These are phyloP conservation scores for Fonsecaea nubica DNA, from an alignment of 2,329 filamentous ascomycete species.

Conservation along the genomic window DNA sequence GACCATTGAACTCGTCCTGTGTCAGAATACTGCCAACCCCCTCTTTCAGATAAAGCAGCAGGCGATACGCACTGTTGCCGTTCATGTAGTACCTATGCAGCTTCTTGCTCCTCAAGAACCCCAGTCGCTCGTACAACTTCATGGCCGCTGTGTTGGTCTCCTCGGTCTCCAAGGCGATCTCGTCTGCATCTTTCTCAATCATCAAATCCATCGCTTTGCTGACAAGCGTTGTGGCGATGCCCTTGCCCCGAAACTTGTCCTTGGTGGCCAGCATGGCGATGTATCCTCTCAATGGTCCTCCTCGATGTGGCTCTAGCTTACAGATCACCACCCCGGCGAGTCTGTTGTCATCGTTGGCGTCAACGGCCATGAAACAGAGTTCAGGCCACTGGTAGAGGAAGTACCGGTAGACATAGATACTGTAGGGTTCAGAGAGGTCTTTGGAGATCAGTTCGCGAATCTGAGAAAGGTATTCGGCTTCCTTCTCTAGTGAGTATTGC, in stretches of 20 bases:
- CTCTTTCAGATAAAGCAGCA: conserved; percentile 79
- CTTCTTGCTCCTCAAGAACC: conserved; percentile 90
- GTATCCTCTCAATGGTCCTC: conserved; percentile 87
- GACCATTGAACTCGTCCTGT: conserved; percentile 43
- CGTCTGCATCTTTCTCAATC: conserved; percentile 81
- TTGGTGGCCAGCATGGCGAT: conserved; percentile 98
- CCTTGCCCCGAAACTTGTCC: conserved; percentile 77
- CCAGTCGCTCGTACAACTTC: conserved; percentile 88
- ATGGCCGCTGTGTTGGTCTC: conserved; percentile 89
- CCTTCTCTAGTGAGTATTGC: conserved; percentile 65
- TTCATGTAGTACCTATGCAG: conserved; percentile 96
- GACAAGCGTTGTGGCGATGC: conserved; percentile 89
- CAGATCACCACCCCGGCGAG: conserved; percentile 92
- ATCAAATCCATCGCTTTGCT: conserved; percentile 89
- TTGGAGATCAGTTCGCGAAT: conserved; percentile 94
- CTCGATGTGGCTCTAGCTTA: conserved; percentile 89
- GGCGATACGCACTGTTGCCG: conserved; percentile 88
- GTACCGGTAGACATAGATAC: conserved; percentile 98
- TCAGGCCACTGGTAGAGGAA: conserved; percentile 98
- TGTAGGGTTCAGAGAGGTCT: conserved; percentile 96
- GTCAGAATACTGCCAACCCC: conserved; percentile 56
- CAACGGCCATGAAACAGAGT: conserved; percentile 86
- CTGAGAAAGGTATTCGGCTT: conserved; percentile 74
- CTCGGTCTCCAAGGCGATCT: conserved; percentile 95
- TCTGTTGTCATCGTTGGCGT: conserved; percentile 63